Conservation (phyloP, 768 basidiomycete genomes). For the Tephrocybe sp. region DNA sequence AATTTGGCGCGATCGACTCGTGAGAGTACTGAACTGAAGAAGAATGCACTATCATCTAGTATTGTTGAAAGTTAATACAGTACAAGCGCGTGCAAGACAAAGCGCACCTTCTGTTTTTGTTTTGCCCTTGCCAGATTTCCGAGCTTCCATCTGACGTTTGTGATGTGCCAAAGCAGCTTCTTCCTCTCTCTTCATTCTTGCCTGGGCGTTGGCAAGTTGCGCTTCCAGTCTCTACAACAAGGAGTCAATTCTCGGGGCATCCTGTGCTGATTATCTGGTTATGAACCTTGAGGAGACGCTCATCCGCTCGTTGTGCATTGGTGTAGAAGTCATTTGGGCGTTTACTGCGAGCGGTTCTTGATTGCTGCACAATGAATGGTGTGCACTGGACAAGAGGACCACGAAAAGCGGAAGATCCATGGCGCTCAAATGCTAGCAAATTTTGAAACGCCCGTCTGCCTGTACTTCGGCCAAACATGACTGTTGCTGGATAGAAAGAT, state of each 20-base stretch:
- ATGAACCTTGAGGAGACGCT: constrained; percentile 26
- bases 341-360: constrained; percentile 21
- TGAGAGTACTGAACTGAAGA: constrained; percentile 29
- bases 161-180: constrained; percentile 10
- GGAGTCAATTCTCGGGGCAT: constrained; percentile 9
- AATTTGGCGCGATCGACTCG: constrained; percentile 27
- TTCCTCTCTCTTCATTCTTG: constrained; percentile 25
- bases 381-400: constrained; percentile 1
- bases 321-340: constrained; percentile 20
- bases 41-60: constrained; percentile 20
- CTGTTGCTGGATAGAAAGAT: background rate
- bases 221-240: constrained; percentile 26
- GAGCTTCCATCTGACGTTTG: constrained; percentile 16
- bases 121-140: constrained; percentile 17
- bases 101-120: constrained; percentile 10
- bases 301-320: constrained; percentile 23
- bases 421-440: constrained; percentile 1
- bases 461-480: constrained; percentile 5
- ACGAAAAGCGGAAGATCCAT: constrained; percentile 1
- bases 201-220: constrained; percentile 24
- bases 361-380: constrained; percentile 13
- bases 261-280: background rate
- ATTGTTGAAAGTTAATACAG: background rate
- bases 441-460: constrained; percentile 3
- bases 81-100: background rate